Evolutionary conservation across 2,329 filamentous ascomycete genomes (phyloP).

Genomic region (Alternaria incomplexa): DNA sequence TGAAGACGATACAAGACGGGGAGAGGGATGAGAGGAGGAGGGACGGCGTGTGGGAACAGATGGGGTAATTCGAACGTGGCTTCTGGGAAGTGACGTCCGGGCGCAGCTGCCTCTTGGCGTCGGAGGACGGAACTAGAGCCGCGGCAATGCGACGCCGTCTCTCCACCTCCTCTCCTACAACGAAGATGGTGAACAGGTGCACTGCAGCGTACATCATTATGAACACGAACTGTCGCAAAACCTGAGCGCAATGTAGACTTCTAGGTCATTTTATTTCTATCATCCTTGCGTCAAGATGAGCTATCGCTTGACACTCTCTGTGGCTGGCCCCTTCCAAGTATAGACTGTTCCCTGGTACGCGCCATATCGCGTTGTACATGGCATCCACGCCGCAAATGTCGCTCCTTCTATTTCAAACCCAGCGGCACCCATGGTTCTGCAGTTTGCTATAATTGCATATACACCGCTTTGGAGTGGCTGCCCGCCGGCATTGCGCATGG

Average conservation of each 20-base stretch:
- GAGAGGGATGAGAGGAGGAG: constrained; percentile 15
- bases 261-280: too few relatives aligned
- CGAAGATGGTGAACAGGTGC: not conserved
- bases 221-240: not conserved
- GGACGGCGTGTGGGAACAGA: constrained; percentile 13
- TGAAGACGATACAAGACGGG: constrained; percentile 25
- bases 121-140: constrained; percentile 12
- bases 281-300: too few relatives aligned
- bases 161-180: not conserved
- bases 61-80: constrained; percentile 40
- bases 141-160: constrained; percentile 20
- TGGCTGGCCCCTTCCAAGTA: not conserved
- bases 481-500: constrained; percentile 17
- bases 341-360: not conserved
- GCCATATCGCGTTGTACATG: not conserved
- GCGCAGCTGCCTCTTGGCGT: constrained; percentile 26
- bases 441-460: constrained; percentile 13
- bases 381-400: constrained; percentile 11
- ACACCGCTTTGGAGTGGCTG: constrained; percentile 19
- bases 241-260: not conserved
- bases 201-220: not conserved
- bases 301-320: not conserved
- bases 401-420: constrained; percentile 7
- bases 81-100: constrained; percentile 31
- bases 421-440: constrained; percentile 10